These are phyloP conservation scores for Hymenoscyphus occultus DNA, from an alignment of 2,329 filamentous ascomycete genomes.

Conservation along the genomic window DNA sequence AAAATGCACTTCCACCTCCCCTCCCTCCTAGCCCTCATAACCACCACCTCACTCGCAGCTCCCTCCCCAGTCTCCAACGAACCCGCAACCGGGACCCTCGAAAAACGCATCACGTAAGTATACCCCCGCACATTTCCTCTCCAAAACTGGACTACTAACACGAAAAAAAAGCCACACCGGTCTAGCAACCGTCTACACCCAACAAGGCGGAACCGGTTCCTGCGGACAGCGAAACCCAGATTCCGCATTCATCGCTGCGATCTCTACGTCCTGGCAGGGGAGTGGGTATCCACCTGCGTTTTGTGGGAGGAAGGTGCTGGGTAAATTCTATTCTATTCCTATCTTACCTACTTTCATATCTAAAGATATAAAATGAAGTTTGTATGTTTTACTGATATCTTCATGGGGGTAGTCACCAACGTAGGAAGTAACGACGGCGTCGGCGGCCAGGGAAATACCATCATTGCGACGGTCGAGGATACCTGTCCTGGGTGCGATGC, in stretches of 20 bases:
- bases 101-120: constrained; percentile 9
- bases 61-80: neutral
- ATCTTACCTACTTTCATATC: neutral
- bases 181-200: constrained; percentile 12
- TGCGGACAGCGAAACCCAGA: constrained; percentile 12
- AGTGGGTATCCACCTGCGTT: constrained; percentile 8
- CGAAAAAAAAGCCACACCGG: constrained; percentile 4
- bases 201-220: constrained; percentile 12
- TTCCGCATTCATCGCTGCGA: constrained; percentile 1
- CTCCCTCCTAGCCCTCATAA: neutral
- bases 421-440: constrained; percentile 15
- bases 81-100: neutral
- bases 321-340: neutral
- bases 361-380: neutral
- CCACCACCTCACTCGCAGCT: neutral
- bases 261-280: constrained; percentile 6
- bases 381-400: neutral
- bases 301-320: constrained; percentile 14
- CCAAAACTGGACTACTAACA: neutral
- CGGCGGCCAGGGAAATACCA: constrained; percentile 13
- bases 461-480: constrained; percentile 14
- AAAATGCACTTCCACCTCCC: neutral
- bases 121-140: neutral
- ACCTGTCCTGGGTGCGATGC: constrained; percentile 17
- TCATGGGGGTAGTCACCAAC: constrained; percentile 8